Evolutionary conservation across 164 flowering plant species (phyloP).

Genomic region (Vitis labrusca): DNA sequence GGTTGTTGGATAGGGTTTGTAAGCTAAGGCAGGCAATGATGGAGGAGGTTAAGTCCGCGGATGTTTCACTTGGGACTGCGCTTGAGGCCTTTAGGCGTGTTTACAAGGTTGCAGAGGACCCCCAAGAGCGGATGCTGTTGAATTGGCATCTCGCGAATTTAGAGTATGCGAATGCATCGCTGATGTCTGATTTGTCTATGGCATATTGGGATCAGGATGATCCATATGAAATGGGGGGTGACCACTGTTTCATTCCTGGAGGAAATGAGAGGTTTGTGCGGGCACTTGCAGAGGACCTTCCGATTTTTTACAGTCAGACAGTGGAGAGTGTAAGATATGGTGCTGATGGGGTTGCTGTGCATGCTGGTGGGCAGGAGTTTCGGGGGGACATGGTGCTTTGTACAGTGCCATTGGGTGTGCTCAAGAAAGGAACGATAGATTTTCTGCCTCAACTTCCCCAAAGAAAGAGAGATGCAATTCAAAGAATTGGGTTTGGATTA

Average conservation of each 20-base stretch:
- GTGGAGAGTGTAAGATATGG: slow-evolving; percentile 80
- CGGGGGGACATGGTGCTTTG: slow-evolving; percentile 86
- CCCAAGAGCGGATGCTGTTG: slow-evolving; percentile 77
- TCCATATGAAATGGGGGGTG: slow-evolving; percentile 99
- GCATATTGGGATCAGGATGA: slow-evolving; percentile 99
- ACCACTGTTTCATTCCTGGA: slow-evolving; percentile 97
- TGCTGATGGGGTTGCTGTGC: slow-evolving; percentile 74
- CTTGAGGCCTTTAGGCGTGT: slow-evolving; percentile 79
- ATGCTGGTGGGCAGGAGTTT: slow-evolving; percentile 74
- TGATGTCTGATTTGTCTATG: slow-evolving; percentile 82
- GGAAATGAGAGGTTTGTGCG: slow-evolving; percentile 86
- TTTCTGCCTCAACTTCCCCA: slow-evolving; percentile 91
- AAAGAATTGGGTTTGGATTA: slow-evolving; percentile 85
- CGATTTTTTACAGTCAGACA: slow-evolving; percentile 62
- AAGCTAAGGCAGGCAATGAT: slow-evolving; percentile 84
- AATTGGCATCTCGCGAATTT: slow-evolving; percentile 97
- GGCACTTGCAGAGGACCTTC: slow-evolving; percentile 76
- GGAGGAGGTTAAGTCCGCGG: slow-evolving; percentile 76
- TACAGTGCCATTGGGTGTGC: slow-evolving; percentile 94
- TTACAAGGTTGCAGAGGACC: slow-evolving; percentile 65
- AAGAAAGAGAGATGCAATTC: slow-evolving; percentile 79
- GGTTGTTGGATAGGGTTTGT: slow-evolving; percentile 86
- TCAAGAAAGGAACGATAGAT: slow-evolving; percentile 71
- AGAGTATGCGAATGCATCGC: slow-evolving; percentile 92
- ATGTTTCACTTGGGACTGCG: slow-evolving; percentile 80